These are phyloP conservation scores for Yamadazyma songkhlaensis DNA, from an alignment of 1,139 yeast genomes.

Conservation along the genomic window DNA sequence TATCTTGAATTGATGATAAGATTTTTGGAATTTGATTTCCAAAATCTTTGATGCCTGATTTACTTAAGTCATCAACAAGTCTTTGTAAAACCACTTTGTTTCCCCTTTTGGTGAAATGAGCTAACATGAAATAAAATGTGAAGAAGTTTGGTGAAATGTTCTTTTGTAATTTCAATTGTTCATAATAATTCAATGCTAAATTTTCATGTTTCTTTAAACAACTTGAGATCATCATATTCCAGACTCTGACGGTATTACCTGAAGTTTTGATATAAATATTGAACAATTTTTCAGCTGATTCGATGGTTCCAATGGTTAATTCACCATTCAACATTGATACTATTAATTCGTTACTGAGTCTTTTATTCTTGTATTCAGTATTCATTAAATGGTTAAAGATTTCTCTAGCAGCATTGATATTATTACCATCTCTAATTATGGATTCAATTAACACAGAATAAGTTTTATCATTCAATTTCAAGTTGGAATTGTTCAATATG, in stretches of 20 bases:
- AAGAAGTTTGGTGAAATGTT: conserved; percentile 47
- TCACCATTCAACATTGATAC: conserved; percentile 62
- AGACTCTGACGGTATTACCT: conserved; percentile 41
- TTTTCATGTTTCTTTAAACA: conserved; percentile 34
- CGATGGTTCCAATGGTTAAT: conserved; percentile 46
- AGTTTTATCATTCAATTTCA: conserved; percentile 50
- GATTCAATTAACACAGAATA: conserved; percentile 57
- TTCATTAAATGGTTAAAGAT: conserved; percentile 32
- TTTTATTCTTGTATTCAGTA: conserved; percentile 28
- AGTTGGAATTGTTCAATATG: conserved; percentile 40
- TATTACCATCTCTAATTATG: conserved; percentile 45
- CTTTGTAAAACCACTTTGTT: conserved; percentile 30
- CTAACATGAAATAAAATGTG: conserved; percentile 56
- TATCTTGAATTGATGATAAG: conserved; percentile 8
- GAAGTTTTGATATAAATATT: conserved; percentile 33
- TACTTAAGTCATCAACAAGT: conserved; percentile 35
- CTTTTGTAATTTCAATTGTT: conserved; percentile 22
- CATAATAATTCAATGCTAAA: conserved; percentile 42
- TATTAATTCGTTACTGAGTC: conserved; percentile 40
- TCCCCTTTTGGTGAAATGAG: conserved; percentile 35
- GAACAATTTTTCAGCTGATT: conserved; percentile 49
- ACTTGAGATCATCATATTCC: conserved; percentile 61
- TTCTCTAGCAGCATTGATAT: conserved; percentile 51
- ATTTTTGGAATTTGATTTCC: conserved; percentile 41
- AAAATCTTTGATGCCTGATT: conserved; percentile 23